Evolutionary conservation across 805 yeast genomes (phyloP), one percentile per base, ranked within the genome.

Genomic region (Saturnispora halmiae): DNA sequence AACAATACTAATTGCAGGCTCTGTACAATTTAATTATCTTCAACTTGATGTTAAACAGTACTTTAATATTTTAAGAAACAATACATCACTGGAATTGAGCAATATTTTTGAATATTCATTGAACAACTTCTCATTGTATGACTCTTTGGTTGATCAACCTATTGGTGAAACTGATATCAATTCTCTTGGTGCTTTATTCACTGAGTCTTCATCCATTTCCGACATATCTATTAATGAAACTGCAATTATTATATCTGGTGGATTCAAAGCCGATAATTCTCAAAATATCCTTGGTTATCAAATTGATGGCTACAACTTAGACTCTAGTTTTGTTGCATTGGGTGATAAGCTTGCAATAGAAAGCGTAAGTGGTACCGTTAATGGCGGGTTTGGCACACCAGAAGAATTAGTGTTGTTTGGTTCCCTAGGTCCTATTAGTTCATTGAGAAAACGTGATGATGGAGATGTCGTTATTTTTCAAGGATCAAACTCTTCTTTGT

Each of bases 51-150:
- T 44, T 8, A 24, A 26, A 14, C 37, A 39, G 15, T 39, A 39
- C 20, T 39, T 46, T 6, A 41, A 40, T 16, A 43, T 77, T 26
- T 53, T 66, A 2, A 56, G 25, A 13, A 27, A 29, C 20, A 28
- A 16, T 11, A n/a, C 27, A 18, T 15, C 24, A 9, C 14, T 46
- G 19, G 40, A 39, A 6, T 19, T 88, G 38, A 82, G 83, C 56
- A 95, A 94, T 8, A 51, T 90, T 16, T 85, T 90, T 54, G 96
- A 90, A 61, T 92, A 80, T 58, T 77, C 85, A 1, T 61, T 77
- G 28, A 59, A 73, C 2, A 87, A 87, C 56, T 85, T 82, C 56
- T 25, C 49, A 14, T 15, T 37, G 5, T 63, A 80, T 8, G 46
- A 42, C 14, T 36, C 55, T 4, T 46, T 51, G 10, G 48, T 57